Conservation (phyloP, 148 eudicot genomes). For the Hydrangea macrophylla region DNA sequence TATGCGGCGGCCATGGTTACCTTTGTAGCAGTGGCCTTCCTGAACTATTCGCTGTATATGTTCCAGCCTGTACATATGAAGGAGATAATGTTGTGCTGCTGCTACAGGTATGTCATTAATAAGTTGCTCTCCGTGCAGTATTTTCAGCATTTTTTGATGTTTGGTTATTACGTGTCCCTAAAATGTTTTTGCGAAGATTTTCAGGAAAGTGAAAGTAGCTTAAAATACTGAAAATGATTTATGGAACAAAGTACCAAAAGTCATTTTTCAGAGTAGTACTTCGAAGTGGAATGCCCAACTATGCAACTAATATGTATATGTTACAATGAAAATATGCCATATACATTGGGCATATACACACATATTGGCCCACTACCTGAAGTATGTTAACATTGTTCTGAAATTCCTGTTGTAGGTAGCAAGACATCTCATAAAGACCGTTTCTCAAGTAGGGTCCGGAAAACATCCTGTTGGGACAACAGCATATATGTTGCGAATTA, state of each 20-base stretch:
- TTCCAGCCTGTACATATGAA: conserved; percentile 95
- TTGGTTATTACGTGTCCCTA: neutral
- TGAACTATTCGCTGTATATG: conserved; percentile 89
- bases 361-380: neutral
- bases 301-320: no score
- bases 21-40: conserved; percentile 95
- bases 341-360: no score
- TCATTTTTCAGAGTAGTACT: no score
- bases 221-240: no score
- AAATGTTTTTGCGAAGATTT: no score
- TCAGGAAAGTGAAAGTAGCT: no score
- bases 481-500: conserved; percentile 71
- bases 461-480: conserved; percentile 68
- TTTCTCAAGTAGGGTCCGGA: conserved; percentile 67
- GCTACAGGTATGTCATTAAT: conserved; percentile 54
- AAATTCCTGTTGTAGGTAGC: conserved; percentile 56
- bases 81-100: conserved; percentile 84
- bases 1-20: conserved; percentile 99
- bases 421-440: conserved; percentile 88
- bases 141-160: no score
- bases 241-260: no score
- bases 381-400: neutral
- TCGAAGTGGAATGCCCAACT: no score
- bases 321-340: no score
- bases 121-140: neutral